These are phyloP conservation scores for Termitomyces sp. DNA, from an alignment of 768 basidiomycete species.

Conservation along the genomic window DNA sequence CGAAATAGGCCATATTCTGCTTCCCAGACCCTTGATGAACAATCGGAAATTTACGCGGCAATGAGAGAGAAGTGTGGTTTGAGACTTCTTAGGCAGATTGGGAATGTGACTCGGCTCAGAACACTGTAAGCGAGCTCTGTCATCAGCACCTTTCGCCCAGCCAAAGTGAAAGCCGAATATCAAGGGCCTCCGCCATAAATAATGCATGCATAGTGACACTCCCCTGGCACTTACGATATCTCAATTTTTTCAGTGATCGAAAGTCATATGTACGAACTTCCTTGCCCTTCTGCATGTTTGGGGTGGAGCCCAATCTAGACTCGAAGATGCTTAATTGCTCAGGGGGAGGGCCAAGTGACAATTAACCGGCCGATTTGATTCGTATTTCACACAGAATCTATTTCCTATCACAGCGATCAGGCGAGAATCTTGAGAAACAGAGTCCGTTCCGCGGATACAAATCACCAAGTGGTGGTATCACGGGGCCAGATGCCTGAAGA, in stretches of 20 bases:
- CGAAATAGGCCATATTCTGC: background rate
- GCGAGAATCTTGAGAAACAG: background rate
- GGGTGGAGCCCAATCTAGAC: background rate
- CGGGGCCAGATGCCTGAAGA: background rate
- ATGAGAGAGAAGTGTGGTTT: background rate
- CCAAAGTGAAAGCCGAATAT: background rate
- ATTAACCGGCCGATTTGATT: too few relatives aligned
- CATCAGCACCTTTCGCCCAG: background rate
- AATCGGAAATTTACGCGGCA: background rate
- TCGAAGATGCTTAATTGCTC: background rate
- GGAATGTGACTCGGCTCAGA: background rate
- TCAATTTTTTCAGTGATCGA: background rate
- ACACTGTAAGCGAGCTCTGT: background rate
- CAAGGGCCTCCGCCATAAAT: background rate
- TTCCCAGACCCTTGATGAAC: background rate
- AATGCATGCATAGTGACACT: background rate
- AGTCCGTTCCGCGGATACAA: too few relatives aligned
- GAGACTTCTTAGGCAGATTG: background rate
- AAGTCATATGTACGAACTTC: background rate
- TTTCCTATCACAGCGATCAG: conserved; percentile 13
- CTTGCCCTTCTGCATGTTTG: background rate
- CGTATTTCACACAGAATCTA: background rate
- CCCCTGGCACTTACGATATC: background rate
- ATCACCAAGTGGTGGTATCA: background rate
- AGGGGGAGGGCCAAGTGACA: too few relatives aligned